Conservation (phyloP, 192 early-diverging fungal genomes). For the Phlyctochytrium bullatum region DNA sequence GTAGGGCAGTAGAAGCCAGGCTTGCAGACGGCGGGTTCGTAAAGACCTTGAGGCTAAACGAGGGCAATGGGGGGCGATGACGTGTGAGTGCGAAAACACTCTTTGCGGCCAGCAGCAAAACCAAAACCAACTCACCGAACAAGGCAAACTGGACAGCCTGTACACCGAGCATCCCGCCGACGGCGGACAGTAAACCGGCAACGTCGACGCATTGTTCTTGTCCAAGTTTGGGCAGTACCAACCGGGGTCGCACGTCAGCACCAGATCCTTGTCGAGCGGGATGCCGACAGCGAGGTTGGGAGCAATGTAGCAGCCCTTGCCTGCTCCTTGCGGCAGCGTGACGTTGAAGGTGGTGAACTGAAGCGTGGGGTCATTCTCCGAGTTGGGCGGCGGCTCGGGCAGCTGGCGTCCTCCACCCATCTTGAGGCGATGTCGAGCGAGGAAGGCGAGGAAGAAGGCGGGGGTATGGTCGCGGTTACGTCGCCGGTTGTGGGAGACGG, state of each 20-base stretch:
- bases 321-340: conserved; percentile 17
- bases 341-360: conserved; percentile 18
- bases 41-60: conserved; percentile 23
- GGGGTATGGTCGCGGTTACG: too few relatives aligned
- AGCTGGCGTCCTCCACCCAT: conserved; percentile 23
- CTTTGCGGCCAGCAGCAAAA: neutral
- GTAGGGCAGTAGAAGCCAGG: conserved; percentile 56
- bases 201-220: conserved; percentile 11
- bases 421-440: too few relatives aligned
- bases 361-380: conserved; percentile 27
- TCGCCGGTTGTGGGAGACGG: neutral
- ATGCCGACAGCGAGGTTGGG: conserved; percentile 18
- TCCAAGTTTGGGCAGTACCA: conserved; percentile 36
- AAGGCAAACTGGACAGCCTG: conserved; percentile 22
- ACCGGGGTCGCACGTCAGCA: conserved; percentile 26
- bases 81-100: neutral
- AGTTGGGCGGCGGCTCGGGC: conserved; percentile 21
- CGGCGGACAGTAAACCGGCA: conserved; percentile 30
- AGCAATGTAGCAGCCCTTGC: conserved; percentile 28
- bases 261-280: conserved; percentile 18
- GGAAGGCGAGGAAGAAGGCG: too few relatives aligned
- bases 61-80: neutral
- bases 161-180: conserved; percentile 26
- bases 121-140: conserved; percentile 14
- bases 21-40: conserved; percentile 62